A percentile compares a stretch with the other conserved stretches of the same genome.
These are phyloP conservation scores for Spongispora temasekensis DNA, from an alignment of 1,284 basidiomycete species.

Conservation along the genomic window DNA sequence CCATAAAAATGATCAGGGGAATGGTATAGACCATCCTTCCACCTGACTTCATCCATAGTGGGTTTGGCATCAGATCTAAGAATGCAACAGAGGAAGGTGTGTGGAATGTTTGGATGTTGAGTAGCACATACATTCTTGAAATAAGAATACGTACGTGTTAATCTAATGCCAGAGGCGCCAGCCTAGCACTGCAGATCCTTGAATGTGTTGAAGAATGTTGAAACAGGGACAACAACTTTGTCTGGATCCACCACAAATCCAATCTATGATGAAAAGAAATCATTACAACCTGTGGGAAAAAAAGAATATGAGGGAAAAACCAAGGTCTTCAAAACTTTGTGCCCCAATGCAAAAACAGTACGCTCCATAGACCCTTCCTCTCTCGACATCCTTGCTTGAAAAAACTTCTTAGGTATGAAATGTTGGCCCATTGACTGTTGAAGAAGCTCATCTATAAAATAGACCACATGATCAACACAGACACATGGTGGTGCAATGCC, in stretches of 20 bases:
- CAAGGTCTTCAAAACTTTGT: not conserved
- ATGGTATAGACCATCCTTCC: conserved; percentile 24
- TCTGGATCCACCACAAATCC: conserved; percentile 13
- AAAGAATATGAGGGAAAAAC: not conserved
- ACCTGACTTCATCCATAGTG: not conserved
- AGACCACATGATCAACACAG: conserved; percentile 14
- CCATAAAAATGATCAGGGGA: conserved; percentile 32
- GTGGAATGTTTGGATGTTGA: not conserved
- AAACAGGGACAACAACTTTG: no score
- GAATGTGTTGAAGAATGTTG: conserved; percentile 13
- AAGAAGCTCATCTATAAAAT: conserved; percentile 28
- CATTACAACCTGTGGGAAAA: not conserved
- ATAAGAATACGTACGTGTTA: not conserved
- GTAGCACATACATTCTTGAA: not conserved
- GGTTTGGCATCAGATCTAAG: conserved; percentile 18
- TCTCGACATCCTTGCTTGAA: not conserved
- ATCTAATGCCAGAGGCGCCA: not conserved
- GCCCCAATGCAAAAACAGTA: conserved; percentile 5
- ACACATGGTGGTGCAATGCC: conserved; percentile 19
- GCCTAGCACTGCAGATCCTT: conserved; percentile 6
- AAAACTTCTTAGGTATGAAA: no score
- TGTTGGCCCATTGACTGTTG: conserved; percentile 12
- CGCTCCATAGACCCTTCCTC: not conserved
- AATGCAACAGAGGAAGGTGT: conserved; percentile 1
- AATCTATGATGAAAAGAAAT: conserved; percentile 4